Conservation (phyloP, 2,329 filamentous ascomycete genomes). For the Emmonsiellopsis sp. region DNA sequence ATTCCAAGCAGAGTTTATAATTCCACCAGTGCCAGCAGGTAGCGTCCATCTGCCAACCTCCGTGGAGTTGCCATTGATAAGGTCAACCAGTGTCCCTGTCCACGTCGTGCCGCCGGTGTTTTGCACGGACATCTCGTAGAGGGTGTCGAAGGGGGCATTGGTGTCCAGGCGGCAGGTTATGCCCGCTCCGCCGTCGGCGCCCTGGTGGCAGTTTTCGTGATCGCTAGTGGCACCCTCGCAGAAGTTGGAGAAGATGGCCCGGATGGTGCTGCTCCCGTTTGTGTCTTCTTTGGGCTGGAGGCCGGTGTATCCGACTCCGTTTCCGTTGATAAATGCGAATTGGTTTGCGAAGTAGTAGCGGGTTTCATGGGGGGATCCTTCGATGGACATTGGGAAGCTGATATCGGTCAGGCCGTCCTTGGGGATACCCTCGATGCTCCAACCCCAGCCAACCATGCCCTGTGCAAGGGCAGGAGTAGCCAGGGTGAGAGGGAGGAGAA, state of each 20-base stretch:
- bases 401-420: slow-evolving; percentile 14
- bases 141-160: slow-evolving; percentile 12
- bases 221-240: slow-evolving; percentile 14
- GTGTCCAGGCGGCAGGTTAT: slow-evolving; percentile 16
- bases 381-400: slow-evolving; percentile 17
- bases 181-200: slow-evolving; percentile 19
- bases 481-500: slow-evolving; percentile 11
- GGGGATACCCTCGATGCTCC: slow-evolving; percentile 10
- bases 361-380: slow-evolving; percentile 13
- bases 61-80: slow-evolving; percentile 11
- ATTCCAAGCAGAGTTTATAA: too few relatives aligned
- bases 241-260: slow-evolving; percentile 27
- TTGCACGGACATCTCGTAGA: slow-evolving; percentile 14
- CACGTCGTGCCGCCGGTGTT: slow-evolving; percentile 18
- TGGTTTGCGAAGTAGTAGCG: slow-evolving; percentile 24
- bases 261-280: slow-evolving; percentile 15
- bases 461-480: slow-evolving; percentile 7
- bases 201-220: slow-evolving; percentile 19
- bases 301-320: slow-evolving; percentile 21
- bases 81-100: slow-evolving; percentile 21
- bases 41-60: slow-evolving; percentile 22
- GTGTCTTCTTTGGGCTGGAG: slow-evolving; percentile 18
- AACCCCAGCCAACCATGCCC: slow-evolving; percentile 10
- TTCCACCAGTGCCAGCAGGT: slow-evolving; percentile 10
- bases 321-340: slow-evolving; percentile 16